A percentile compares a stretch with the other conserved stretches of the same genome.
Evolutionary conservation across 2,329 filamentous ascomycete species (phyloP).

Genomic region (Geosmithia flava): DNA sequence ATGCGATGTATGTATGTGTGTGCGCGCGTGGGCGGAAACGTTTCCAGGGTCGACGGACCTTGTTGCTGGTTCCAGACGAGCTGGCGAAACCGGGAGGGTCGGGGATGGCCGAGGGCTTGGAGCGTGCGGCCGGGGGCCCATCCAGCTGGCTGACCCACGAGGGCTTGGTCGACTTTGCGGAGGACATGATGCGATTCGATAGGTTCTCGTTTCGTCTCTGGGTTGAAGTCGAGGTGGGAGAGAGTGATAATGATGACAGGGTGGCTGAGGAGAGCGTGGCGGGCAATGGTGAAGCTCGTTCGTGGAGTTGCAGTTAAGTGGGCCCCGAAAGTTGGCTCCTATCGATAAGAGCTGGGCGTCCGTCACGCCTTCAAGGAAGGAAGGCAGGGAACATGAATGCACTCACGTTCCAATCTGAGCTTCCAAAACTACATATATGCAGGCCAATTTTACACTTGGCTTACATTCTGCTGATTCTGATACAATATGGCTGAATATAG

Average conservation of each 20-base stretch:
- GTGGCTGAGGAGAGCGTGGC: not conserved
- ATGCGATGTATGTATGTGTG: not conserved
- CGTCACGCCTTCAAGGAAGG: too few species aligned
- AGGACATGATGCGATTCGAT: constrained; percentile 9
- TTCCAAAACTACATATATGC: too few species aligned
- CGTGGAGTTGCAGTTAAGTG: not conserved
- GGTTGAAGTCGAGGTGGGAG: not conserved
- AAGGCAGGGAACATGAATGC: too few species aligned
- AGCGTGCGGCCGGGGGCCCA: constrained; percentile 51
- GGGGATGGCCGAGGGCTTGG: constrained; percentile 56
- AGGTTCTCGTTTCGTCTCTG: not conserved
- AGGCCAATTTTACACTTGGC: too few species aligned
- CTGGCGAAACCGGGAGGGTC: constrained; percentile 78
- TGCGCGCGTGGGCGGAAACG: constrained; percentile 7
- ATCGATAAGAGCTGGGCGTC: too few species aligned
- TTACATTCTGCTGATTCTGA: too few species aligned
- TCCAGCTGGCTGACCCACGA: constrained; percentile 77
- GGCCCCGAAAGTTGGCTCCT: too few species aligned
- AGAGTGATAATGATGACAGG: not conserved
- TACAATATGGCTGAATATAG: too few species aligned
- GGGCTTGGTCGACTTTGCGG: constrained; percentile 31
- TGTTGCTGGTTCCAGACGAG: constrained; percentile 30
- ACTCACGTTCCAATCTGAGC: too few species aligned
- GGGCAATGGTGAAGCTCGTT: not conserved
- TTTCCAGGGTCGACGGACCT: constrained; percentile 27